phyloP scores from a whole-genome alignment of 2,329 filamentous ascomycete genomes.

The Xylaria arbuscula region DNA sequence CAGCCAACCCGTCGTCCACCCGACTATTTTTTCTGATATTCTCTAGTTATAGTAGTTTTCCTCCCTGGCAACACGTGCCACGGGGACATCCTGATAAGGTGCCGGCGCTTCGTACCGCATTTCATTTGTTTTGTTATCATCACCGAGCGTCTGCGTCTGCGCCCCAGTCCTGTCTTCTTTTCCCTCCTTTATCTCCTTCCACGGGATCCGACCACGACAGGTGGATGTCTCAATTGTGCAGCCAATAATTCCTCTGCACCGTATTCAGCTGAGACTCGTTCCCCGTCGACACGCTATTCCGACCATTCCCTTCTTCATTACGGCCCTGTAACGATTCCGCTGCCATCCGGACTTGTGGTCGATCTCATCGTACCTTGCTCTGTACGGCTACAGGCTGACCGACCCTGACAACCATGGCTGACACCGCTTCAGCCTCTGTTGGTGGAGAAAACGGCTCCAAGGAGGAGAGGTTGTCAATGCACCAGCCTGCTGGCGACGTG shows the following conservation, averaged over 20 bases:
- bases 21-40: slow-evolving; percentile 30
- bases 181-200: slow-evolving; percentile 28
- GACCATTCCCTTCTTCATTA: slow-evolving; percentile 12
- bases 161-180: slow-evolving; percentile 13
- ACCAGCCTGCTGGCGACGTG: slow-evolving; percentile 45
- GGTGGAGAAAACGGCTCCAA: slow-evolving; percentile 44
- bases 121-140: slow-evolving; percentile 31
- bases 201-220: slow-evolving; percentile 27
- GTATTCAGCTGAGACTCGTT: slow-evolving; percentile 29
- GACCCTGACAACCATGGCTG: slow-evolving; percentile 43
- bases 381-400: slow-evolving; percentile 30
- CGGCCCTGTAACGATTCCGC: slow-evolving; percentile 9
- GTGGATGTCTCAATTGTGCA: slow-evolving; percentile 41
- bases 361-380: slow-evolving; percentile 34
- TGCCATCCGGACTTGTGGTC: slow-evolving; percentile 24
- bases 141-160: slow-evolving; percentile 21
- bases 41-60: slow-evolving; percentile 27
- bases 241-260: slow-evolving; percentile 36
- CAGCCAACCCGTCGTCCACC: slow-evolving; percentile 28
- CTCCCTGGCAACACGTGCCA: slow-evolving; percentile 11
- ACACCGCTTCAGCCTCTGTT: slow-evolving; percentile 40
- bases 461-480: slow-evolving; percentile 42
- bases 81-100: slow-evolving; percentile 10
- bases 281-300: slow-evolving; percentile 28
- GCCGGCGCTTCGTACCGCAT: slow-evolving; percentile 16